Conservation (phyloP, 2,329 filamentous ascomycete genomes). For the Paracorniculantispora psalliotae region DNA sequence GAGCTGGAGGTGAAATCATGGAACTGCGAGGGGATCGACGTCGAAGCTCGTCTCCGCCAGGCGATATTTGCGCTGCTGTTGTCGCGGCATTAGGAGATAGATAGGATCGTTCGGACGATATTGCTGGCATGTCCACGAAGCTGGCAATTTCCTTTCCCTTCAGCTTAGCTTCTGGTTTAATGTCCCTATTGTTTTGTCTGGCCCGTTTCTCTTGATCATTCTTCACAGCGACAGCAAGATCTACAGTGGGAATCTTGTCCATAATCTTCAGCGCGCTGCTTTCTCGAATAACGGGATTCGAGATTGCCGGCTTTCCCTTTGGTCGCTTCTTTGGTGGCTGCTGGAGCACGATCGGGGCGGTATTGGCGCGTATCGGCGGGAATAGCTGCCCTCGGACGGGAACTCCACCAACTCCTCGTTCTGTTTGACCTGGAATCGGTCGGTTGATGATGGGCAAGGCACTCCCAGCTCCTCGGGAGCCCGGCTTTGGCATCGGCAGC, state of each 20-base stretch:
- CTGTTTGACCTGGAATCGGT: slow-evolving; percentile 31
- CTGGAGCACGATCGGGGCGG: slow-evolving; percentile 19
- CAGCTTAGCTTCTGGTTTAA: slow-evolving; percentile 11
- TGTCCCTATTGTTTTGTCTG: not conserved
- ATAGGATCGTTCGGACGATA: not conserved
- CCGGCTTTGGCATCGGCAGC: not conserved
- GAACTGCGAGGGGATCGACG: slow-evolving; percentile 46
- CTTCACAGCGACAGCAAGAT: slow-evolving; percentile 43
- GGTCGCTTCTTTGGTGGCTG: slow-evolving; percentile 23
- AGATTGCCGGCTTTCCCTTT: slow-evolving; percentile 42
- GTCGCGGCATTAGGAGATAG: slow-evolving; percentile 28
- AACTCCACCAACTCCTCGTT: slow-evolving; percentile 33
- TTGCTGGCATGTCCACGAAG: not conserved
- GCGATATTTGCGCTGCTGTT: slow-evolving; percentile 47
- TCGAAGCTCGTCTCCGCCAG: slow-evolving; percentile 44
- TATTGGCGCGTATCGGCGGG: slow-evolving; percentile 33
- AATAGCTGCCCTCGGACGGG: slow-evolving; percentile 38
- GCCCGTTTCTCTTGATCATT: slow-evolving; percentile 38
- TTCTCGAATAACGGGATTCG: slow-evolving; percentile 41
- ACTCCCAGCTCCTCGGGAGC: not conserved
- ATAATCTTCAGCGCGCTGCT: slow-evolving; percentile 34
- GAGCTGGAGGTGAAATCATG: slow-evolving; percentile 2
- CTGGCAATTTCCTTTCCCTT: slow-evolving; percentile 34
- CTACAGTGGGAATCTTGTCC: slow-evolving; percentile 44
- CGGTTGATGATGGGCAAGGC: slow-evolving; percentile 34